Base-by-base conservation (phyloP, 106 monocot genomes). In the Dactylorhiza incarnata region DNA sequence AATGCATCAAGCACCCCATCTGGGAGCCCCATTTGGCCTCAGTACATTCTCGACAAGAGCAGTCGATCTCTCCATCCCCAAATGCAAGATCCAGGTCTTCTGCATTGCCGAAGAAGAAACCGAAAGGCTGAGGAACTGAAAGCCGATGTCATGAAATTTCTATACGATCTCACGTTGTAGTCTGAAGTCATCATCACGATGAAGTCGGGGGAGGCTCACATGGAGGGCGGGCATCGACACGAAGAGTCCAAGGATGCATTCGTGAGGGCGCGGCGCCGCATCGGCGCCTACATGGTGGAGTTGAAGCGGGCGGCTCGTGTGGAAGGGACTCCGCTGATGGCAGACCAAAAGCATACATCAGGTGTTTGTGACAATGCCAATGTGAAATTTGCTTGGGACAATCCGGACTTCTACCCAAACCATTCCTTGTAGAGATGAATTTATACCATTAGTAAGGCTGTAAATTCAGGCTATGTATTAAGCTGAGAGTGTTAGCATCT, bases 101-200 rank as follows among this genome's bases (percentile, higher is more conserved):
- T 99, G 97, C 91, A 99, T 99, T 17, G 94, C 94, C 6, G 97
- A 99, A 70, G 97, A 99, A 68, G 94, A 99, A 52, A 81, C 88
- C 0, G 97, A n/a, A n/a, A 99, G 53, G 97, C 97, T 4, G 97
- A 99, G 71, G 89, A 89, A 50, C 85, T 99, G 44, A 93, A 94
- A 75, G 87, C 85, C 0, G 97, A 94, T 68, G 94, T 99, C 0
- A 99, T 84, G 83, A 99, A 99, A 65, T 94, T 94, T 74, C 80
- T 99, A n/a, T 99, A 99, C 43, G 97, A 99, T 79, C 86, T 94
- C 10, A 81, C 94, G 9, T 88, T 99, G 94, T 94, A 94, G 55
- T 94, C 97, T 14, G 97, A 99, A 77, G 97, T 99, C 72, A 94
- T 99, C 24, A 80, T 99, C 68, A 89, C 91, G 0, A 87, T 99